A percentile compares a stretch with the other conserved stretches of the same genome.
Conservation (phyloP, 305 asterid species). For the Solanum chacoense region DNA sequence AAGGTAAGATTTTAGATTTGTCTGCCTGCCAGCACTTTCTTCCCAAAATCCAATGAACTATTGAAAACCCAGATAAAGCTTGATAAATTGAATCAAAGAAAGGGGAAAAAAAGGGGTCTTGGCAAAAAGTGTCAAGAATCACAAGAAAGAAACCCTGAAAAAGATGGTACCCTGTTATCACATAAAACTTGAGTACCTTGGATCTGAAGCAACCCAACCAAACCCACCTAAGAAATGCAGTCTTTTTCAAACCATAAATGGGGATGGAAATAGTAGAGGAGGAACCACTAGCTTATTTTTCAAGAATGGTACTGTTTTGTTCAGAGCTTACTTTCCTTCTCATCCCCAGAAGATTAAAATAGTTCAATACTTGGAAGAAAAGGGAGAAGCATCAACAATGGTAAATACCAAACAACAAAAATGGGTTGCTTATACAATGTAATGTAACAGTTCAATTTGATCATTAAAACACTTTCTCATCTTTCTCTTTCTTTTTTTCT, state of each 20-base stretch:
- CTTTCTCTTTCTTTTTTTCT: background rate
- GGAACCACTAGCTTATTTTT: background rate
- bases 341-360: background rate
- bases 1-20: slow-evolving; percentile 14
- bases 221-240: slow-evolving; percentile 2
- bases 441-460: background rate
- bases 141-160: slow-evolving; percentile 68
- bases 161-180: slow-evolving; percentile 26
- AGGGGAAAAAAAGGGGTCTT: slow-evolving; percentile 19
- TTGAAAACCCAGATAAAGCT: slow-evolving; percentile 4
- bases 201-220: slow-evolving; percentile 69
- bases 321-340: background rate
- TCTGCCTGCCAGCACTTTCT: slow-evolving; percentile 9
- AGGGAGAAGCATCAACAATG: background rate
- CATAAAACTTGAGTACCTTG: slow-evolving; percentile 50
- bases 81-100: slow-evolving; percentile 11
- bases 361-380: background rate
- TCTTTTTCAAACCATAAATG: slow-evolving; percentile 36
- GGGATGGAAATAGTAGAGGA: slow-evolving; percentile 3
- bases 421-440: background rate
- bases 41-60: slow-evolving; percentile 26
- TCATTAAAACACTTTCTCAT: background rate
- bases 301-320: background rate
- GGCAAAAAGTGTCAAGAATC: slow-evolving; percentile 36
- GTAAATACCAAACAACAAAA: background rate